Evolutionary conservation across 345 rosid genomes (phyloP).

Genomic region (Microcos paniculata): DNA sequence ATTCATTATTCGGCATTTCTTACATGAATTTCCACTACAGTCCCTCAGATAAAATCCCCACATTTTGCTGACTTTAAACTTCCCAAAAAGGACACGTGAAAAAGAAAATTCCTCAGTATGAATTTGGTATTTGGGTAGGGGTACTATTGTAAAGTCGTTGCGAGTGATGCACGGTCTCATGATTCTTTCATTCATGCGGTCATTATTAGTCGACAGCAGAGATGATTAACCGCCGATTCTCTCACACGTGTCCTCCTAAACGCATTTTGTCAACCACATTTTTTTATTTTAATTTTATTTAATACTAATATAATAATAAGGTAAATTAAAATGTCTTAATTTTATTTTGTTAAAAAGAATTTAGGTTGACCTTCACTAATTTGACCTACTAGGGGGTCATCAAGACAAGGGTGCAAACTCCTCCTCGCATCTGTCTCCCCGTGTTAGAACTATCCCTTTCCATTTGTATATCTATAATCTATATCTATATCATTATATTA

Average conservation of each 20-base stretch:
- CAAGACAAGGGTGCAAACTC: no score
- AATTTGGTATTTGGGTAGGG: not conserved
- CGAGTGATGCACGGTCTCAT: not conserved
- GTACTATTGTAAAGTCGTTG: not conserved
- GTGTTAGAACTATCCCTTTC: no score
- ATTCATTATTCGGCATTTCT: not conserved
- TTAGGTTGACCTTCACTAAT: no score
- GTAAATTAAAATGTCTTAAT: no score
- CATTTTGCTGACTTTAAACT: not conserved
- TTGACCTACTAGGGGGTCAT: no score
- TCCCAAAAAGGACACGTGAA: not conserved
- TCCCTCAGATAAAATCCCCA: not conserved
- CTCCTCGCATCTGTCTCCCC: no score
- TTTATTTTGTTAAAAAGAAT: no score
- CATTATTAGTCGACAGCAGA: not conserved
- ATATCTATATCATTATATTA: no score
- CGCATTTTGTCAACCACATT: not conserved
- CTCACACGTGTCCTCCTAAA: conserved; percentile 2
- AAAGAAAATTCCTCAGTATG: not conserved
- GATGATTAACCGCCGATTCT: not conserved
- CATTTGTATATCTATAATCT: no score
- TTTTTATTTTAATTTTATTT: no score
- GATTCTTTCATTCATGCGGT: not conserved
- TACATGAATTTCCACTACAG: not conserved
- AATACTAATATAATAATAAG: no score